phyloP scores from a whole-genome alignment of 2,329 filamentous ascomycete genomes.

The Cladosporium austrohemisphaericum region DNA sequence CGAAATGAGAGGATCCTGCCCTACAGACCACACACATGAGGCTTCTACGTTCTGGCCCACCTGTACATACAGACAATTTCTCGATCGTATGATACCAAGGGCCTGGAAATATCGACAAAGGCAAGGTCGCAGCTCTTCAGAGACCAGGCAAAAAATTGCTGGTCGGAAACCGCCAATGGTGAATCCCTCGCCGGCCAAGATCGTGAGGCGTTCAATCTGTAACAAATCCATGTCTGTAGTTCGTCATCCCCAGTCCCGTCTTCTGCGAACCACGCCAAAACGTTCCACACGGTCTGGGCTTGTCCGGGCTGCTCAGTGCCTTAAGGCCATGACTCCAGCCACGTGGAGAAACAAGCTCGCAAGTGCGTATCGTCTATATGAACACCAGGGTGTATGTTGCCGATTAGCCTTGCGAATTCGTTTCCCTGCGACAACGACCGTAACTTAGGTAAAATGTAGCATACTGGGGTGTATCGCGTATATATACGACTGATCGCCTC shows the following conservation, averaged over 20 bases:
- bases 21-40: no score
- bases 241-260: not conserved
- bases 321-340: not conserved
- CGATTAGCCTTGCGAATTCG: not conserved
- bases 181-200: no score
- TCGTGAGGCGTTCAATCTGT: not conserved
- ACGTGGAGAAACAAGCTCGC: constrained; percentile 12
- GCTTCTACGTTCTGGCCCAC: not conserved
- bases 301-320: not conserved
- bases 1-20: constrained; percentile 2
- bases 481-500: not conserved
- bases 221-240: constrained; percentile 1
- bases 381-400: not conserved
- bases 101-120: no score
- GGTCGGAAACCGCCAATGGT: no score
- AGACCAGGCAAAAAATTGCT: no score
- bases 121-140: no score
- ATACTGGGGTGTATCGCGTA: not conserved
- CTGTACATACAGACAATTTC: no score
- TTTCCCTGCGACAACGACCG: not conserved
- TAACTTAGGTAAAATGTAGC: not conserved
- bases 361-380: constrained; percentile 1
- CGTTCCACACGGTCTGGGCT: constrained; percentile 1
- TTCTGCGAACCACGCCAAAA: not conserved
- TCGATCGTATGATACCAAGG: no score